Base-by-base conservation (phyloP, 306 rosid genomes). In the Chamaecrista fasciculata region DNA sequence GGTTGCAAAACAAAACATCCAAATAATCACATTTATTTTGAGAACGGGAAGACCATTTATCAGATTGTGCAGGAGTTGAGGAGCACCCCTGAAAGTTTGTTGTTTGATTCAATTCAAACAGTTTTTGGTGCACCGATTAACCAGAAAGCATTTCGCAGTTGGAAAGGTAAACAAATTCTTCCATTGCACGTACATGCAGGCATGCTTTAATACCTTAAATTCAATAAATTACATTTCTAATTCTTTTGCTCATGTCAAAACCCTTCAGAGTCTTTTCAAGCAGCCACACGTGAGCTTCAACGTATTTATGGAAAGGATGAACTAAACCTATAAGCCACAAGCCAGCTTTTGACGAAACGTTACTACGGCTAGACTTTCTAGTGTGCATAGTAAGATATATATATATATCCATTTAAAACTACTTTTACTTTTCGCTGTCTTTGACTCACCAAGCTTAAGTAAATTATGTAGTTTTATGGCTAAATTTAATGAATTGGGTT, bases 1-100 rank as follows among this genome's bases (percentile, higher is more conserved):
- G 84, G 84, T 70, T 80, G 83, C 84, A 87, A 87, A 67, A 87
- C 87, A 33, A 87, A 87, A 47, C 92, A 87, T 59, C 92, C 89
- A 31, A 87, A 87, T 72, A 87, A 81, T 73, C 92, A 84, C 65
- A 86, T 86, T 37, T 86, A 81, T 75, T 86, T 86, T 53, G 91
- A 84, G 43, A 57, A 57, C 21, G 63, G 63, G 42, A 57, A 57
- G 40, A 57, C 63, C 43, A 57, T 57, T 24, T 87, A 84, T 70
- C 89, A 84, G 78, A 80, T 82, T 50, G 92, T 87, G 65, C 92
- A 87, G 65, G 92, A 87, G 74, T 69, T 87, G 69, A 78, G 83
- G 72, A 80, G 84, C 82, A 87, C 89, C 5, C 92, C 86, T 57
- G 63, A 57, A 57, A 57, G 63, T 31, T 29, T 57, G 63, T 57